These are phyloP conservation scores for Trichoderma sp. DNA, from an alignment of 2,329 filamentous ascomycete genomes.

Conservation along the genomic window DNA sequence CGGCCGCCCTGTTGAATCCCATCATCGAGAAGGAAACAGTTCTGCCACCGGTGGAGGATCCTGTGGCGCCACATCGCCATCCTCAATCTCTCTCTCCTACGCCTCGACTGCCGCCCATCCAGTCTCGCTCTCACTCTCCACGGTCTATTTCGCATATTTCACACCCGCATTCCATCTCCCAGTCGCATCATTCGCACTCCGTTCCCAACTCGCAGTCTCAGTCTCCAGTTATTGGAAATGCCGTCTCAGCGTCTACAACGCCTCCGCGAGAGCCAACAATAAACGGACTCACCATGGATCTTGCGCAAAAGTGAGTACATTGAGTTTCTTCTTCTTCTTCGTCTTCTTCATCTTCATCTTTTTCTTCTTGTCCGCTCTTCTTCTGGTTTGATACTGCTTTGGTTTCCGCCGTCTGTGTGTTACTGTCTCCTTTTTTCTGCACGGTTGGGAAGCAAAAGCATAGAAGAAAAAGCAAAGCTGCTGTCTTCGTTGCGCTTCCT, in stretches of 20 bases:
- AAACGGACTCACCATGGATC: not conserved
- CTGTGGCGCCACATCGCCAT: not conserved
- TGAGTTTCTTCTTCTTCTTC: not conserved
- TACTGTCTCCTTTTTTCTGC: not conserved
- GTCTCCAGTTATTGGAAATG: not conserved
- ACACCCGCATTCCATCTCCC: not conserved
- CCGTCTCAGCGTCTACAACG: slow-evolving; percentile 13
- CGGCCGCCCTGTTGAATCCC: slow-evolving; percentile 17
- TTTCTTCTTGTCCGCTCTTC: not conserved
- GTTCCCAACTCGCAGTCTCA: not conserved
- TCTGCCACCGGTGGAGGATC: slow-evolving; percentile 4
- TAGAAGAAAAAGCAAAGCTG: not conserved
- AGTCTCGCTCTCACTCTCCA: not conserved
- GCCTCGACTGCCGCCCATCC: not conserved
- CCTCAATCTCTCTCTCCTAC: not conserved
- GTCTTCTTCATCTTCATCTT: not conserved
- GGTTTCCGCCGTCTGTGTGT: not conserved
- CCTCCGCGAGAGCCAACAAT: slow-evolving; percentile 9
- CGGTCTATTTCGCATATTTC: not conserved
- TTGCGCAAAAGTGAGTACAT: slow-evolving; percentile 19
- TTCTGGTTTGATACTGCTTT: not conserved
- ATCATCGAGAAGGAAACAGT: slow-evolving; percentile 17
- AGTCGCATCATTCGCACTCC: slow-evolving; percentile 5
- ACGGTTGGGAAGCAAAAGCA: not conserved
- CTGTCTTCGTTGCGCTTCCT: not conserved